Evolutionary conservation across 2,329 filamentous ascomycete genomes (phyloP).

Genomic region (Cladorrhinum sp.): DNA sequence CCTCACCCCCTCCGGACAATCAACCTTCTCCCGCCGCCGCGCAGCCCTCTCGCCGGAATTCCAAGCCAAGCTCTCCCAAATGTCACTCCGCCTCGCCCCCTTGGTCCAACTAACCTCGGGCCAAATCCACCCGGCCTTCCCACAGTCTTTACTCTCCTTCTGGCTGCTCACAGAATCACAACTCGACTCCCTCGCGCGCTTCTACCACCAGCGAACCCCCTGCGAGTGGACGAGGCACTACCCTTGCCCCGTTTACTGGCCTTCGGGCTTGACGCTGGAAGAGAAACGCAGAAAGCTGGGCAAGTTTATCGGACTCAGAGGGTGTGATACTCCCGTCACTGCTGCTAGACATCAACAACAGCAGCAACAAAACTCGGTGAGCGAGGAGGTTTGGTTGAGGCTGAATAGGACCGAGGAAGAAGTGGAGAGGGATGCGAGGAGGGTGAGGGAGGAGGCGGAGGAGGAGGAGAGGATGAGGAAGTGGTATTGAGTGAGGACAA

Average conservation of each 20-base stretch:
- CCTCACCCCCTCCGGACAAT: not conserved
- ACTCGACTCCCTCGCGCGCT: constrained; percentile 66
- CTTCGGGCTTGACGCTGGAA: constrained; percentile 49
- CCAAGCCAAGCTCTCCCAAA: constrained; percentile 59
- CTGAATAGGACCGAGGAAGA: constrained; percentile 45
- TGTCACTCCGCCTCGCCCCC: constrained; percentile 63
- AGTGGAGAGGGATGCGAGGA: constrained; percentile 43
- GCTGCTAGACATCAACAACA: not conserved
- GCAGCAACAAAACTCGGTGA: not conserved
- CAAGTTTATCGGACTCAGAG: constrained; percentile 68
- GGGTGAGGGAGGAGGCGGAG: constrained; percentile 42
- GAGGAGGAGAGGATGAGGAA: constrained; percentile 49
- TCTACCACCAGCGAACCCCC: constrained; percentile 68
- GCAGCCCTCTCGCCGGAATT: constrained; percentile 50
- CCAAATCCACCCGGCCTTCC: constrained; percentile 62
- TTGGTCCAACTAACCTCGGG: constrained; percentile 63
- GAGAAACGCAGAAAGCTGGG: constrained; percentile 72
- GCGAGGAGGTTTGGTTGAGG: not conserved
- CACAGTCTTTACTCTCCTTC: constrained; percentile 64
- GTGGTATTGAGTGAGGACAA: constrained; percentile 13
- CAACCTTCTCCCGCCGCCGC: constrained; percentile 35
- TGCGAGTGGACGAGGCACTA: constrained; percentile 56
- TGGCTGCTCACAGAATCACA: constrained; percentile 70
- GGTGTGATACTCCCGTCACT: constrained; percentile 42
- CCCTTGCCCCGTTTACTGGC: constrained; percentile 67